Base-by-base conservation (phyloP, 306 rosid species). In the Erythrophleum fordii region DNA sequence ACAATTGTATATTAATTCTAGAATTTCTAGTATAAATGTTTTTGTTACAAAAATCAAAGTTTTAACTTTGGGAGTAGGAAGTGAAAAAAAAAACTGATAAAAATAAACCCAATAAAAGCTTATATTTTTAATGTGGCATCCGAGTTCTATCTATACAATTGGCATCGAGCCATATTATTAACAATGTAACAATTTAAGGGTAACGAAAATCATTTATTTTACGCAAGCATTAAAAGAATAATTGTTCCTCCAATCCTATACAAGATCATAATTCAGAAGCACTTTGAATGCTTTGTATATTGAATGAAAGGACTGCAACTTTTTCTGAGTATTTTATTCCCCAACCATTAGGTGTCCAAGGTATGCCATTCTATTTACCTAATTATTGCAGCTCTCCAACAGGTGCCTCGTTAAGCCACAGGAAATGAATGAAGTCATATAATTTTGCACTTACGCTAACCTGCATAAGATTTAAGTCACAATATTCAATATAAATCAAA, bases 371-470 rank as follows among this genome's bases (percentile, higher is more conserved):
- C 51, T 37, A 35, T 41, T 49, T 14, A 34, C 49, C 73, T 85
- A 77, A 31, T 77, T 60, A 94, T 79, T 87, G 97, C 83, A 94
- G 73, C 90, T 94, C 98, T 65, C 98, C 97, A 18, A 92, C 95
- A 28, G 98, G 98, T 73, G 98, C 98, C 82, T 94, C 98, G 35
- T 92, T 90, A 77, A 94, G 92, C 98, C 98, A 94, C 76, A 92
- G 75, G 90, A 86, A 88, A 74, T 92, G 98, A 84, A 94, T 94
- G 90, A 92, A 92, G 78, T 94, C 97, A 25, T 94, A 94, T 44
- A 92, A 72, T 22, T 90, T 87, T 18, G 90, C 95, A 81, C 98
- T 94, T 25, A 94, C 98, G 68, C 97, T 91, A 28, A 94, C 97
- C 98, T 94, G 88, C 73, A 75, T 8, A 82, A 59, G 49, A 8